phyloP scores from a whole-genome alignment of 1,284 basidiomycete species.

The Sporisorium iseilematis-ciliati region DNA sequence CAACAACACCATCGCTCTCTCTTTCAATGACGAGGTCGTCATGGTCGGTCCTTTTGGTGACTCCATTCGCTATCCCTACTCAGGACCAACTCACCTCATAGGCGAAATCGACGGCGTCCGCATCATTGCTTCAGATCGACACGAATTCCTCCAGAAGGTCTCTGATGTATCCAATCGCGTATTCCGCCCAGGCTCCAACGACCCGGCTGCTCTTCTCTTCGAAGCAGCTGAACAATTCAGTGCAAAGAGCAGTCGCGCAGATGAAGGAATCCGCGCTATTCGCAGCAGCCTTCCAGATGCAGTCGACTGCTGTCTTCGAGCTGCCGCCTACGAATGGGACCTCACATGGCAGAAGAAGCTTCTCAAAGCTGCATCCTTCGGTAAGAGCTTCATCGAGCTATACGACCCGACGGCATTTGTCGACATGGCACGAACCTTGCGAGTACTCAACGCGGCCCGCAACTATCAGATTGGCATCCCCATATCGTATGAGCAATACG shows the following conservation, averaged over 20 bases:
- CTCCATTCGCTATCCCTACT: conserved; percentile 85
- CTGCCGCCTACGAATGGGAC: conserved; percentile 92
- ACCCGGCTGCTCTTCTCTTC: conserved; percentile 89
- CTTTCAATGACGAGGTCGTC: conserved; percentile 83
- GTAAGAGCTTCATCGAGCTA: conserved; percentile 90
- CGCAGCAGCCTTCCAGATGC: conserved; percentile 81
- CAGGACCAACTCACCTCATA: conserved; percentile 81
- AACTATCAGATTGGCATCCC: conserved; percentile 93
- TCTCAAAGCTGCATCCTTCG: conserved; percentile 90
- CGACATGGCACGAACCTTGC: conserved; percentile 87
- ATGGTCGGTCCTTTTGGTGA: conserved; percentile 93
- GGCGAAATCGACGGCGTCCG: conserved; percentile 90
- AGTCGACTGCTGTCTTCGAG: conserved; percentile 92
- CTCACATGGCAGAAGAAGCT: conserved; percentile 87
- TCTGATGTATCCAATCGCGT: conserved; percentile 49
- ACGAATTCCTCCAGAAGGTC: conserved; percentile 92
- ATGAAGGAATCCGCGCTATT: conserved; percentile 91
- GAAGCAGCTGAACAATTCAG: conserved; percentile 91
- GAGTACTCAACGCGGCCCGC: conserved; percentile 93
- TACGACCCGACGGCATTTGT: conserved; percentile 92
- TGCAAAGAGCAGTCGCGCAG: conserved; percentile 85
- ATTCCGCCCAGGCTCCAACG: conserved; percentile 92
- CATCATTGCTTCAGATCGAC: conserved; percentile 81
- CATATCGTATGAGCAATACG: conserved; percentile 87
- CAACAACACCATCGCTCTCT: conserved; percentile 90